Percentiles rank a stretch among this genome's conserved stretches.
Evolutionary conservation across 2,329 filamentous ascomycete genomes (phyloP).

Genomic region (Fusarium robinianum): DNA sequence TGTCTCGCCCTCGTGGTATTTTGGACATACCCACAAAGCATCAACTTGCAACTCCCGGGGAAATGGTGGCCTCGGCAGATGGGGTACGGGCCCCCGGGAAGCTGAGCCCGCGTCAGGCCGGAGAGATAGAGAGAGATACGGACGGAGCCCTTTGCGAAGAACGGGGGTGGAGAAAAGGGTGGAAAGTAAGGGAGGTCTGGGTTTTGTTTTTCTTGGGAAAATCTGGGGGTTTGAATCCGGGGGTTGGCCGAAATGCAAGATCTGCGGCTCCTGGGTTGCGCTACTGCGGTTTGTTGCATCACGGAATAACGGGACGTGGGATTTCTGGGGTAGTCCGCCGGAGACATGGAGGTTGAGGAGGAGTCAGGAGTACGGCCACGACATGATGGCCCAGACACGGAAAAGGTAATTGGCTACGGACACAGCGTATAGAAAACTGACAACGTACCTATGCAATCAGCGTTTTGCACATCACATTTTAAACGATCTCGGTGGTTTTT

Average conservation of each 20-base stretch:
- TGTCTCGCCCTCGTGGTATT: conserved; percentile 42
- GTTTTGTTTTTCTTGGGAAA: too few species aligned
- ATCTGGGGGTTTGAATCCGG: conserved; percentile 14
- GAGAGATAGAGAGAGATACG: too few species aligned
- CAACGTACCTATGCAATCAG: too few species aligned
- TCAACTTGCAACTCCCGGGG: conserved; percentile 46
- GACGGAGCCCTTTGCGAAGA: too few species aligned
- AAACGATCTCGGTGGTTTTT: too few species aligned
- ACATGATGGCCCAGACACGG: too few species aligned
- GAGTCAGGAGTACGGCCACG: too few species aligned
- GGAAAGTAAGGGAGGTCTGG: not conserved
- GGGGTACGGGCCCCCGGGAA: not conserved
- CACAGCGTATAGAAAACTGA: too few species aligned
- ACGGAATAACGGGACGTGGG: conserved; percentile 22
- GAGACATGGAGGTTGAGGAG: conserved; percentile 35
- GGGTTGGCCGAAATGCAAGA: conserved; percentile 7
- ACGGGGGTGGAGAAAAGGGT: not conserved
- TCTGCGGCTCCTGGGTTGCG: conserved; percentile 10
- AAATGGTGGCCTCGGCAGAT: conserved; percentile 33
- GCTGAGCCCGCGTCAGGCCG: too few species aligned
- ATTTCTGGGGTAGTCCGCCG: conserved; percentile 24
- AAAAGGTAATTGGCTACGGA: too few species aligned
- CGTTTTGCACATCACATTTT: too few species aligned
- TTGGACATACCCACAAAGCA: conserved; percentile 48
- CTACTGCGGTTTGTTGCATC: conserved; percentile 9